Evolutionary conservation across 1,284 basidiomycete species (phyloP).

Genomic region (Trichosporon asahii): DNA sequence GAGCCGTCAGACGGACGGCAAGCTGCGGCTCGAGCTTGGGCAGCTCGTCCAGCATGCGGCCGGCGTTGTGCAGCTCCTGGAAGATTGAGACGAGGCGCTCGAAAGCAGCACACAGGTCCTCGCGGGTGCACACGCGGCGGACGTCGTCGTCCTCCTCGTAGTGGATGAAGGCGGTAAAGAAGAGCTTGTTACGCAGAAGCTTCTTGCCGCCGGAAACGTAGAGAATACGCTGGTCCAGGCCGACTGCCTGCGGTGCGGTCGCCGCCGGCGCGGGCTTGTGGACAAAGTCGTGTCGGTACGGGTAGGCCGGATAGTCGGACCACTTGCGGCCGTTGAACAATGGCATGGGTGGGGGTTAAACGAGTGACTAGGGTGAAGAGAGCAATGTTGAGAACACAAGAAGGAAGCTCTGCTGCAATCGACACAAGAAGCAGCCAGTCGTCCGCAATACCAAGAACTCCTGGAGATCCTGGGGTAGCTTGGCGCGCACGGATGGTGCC

Average conservation of each 20-base stretch:
- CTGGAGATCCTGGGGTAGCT: not conserved
- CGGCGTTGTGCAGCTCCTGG: slow-evolving; percentile 1
- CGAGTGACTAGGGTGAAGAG: not conserved
- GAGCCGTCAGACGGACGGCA: not conserved
- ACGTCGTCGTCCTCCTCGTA: slow-evolving; percentile 8
- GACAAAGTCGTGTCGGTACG: not conserved
- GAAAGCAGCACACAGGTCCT: slow-evolving; percentile 4
- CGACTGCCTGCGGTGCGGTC: not conserved
- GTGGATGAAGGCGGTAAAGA: not conserved
- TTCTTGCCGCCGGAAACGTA: not conserved
- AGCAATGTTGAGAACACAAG: not conserved
- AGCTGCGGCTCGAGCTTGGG: slow-evolving; percentile 5
- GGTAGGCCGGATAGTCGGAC: slow-evolving; percentile 1
- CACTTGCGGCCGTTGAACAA: slow-evolving; percentile 7
- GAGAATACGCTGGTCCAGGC: not conserved
- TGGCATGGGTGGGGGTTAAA: not conserved
- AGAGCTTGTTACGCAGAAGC: not conserved
- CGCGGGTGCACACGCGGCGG: not conserved
- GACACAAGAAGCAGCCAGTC: not conserved
- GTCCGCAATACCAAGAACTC: not conserved
- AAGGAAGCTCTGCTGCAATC: not conserved
- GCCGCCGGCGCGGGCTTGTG: not conserved
- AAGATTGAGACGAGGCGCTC: slow-evolving; percentile 2
- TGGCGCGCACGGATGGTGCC: not conserved
- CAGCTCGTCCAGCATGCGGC: not conserved